Evolutionary conservation across 768 basidiomycete genomes (phyloP).

Genomic region (Tulasnella sp.): DNA sequence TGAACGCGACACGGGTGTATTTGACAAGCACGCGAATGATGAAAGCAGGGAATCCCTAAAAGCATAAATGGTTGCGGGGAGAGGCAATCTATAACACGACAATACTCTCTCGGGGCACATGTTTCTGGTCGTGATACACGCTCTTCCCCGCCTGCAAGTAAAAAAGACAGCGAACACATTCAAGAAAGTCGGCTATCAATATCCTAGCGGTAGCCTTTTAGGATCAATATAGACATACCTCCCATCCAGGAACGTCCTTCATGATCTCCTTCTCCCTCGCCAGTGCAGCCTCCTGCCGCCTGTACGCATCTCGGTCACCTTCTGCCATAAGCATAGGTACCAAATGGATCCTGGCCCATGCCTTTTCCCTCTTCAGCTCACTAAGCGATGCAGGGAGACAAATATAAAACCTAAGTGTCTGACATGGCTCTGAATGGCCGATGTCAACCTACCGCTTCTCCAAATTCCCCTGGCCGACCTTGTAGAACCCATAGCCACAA

Average conservation of each 20-base stretch:
- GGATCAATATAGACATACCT: slow-evolving; percentile 50
- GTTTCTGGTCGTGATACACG: slow-evolving; percentile 71
- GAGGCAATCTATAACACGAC: slow-evolving; percentile 42
- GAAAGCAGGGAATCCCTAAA: too few species aligned
- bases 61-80: slow-evolving; percentile 22
- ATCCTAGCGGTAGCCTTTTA: slow-evolving; percentile 12
- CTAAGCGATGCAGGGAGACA: slow-evolving; percentile 32
- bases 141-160: slow-evolving; percentile 71
- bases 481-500: slow-evolving; percentile 86
- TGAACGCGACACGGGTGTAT: too few species aligned
- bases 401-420: background rate
- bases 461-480: slow-evolving; percentile 78
- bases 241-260: slow-evolving; percentile 89
- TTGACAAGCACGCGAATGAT: too few species aligned
- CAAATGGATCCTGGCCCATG: slow-evolving; percentile 91
- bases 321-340: slow-evolving; percentile 88
- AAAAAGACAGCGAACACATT: background rate
- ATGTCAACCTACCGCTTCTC: slow-evolving; percentile 92
- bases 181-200: slow-evolving; percentile 1
- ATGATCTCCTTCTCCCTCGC: slow-evolving; percentile 82
- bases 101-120: slow-evolving; percentile 46
- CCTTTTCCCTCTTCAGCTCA: slow-evolving; percentile 85
- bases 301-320: slow-evolving; percentile 80
- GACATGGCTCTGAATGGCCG: background rate
- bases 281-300: slow-evolving; percentile 64